Percentiles rank a stretch among this genome's conserved stretches.
Evolutionary conservation across 495 filamentous ascomycete species (phyloP).

Genomic region (Venustampulla echinocandica): DNA sequence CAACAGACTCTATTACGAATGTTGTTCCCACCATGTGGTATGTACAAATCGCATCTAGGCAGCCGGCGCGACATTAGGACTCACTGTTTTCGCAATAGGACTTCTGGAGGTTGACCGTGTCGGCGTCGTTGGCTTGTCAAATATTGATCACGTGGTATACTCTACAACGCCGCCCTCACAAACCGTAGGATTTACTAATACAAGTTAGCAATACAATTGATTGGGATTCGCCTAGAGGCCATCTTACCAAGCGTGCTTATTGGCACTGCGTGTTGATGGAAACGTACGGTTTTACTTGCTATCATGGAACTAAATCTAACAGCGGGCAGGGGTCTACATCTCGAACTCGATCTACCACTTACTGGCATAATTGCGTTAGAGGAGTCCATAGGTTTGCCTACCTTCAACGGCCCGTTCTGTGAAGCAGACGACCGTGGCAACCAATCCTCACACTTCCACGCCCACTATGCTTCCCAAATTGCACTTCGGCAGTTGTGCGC

Average conservation of each 20-base stretch:
- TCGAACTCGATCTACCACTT: conserved; percentile 46
- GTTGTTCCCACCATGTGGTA: conserved; percentile 42
- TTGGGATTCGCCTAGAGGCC: conserved; percentile 36
- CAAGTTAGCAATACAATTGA: conserved; percentile 35
- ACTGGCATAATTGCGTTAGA: conserved; percentile 45
- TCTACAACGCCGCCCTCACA: background rate
- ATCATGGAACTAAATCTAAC: no score
- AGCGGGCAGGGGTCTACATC: conserved; percentile 35
- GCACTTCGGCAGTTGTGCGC: conserved; percentile 44
- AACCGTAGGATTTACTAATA: conserved; percentile 10
- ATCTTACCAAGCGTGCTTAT: conserved; percentile 45
- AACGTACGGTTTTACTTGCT: conserved; percentile 31
- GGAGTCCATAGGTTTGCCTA: conserved; percentile 40
- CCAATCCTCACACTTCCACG: conserved; percentile 42
- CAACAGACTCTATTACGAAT: conserved; percentile 42
- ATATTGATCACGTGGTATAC: conserved; percentile 43
- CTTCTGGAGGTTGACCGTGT: conserved; percentile 47
- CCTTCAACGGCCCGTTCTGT: conserved; percentile 35
- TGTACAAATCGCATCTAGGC: no score
- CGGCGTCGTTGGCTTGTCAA: conserved; percentile 45
- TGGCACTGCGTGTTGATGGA: conserved; percentile 54
- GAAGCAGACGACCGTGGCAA: conserved; percentile 40
- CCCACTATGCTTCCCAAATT: conserved; percentile 50
- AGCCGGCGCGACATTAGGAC: no score
- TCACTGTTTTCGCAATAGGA: conserved; percentile 30